Evolutionary conservation across 768 basidiomycete genomes (phyloP).

Genomic region (Kwoniella pini): DNA sequence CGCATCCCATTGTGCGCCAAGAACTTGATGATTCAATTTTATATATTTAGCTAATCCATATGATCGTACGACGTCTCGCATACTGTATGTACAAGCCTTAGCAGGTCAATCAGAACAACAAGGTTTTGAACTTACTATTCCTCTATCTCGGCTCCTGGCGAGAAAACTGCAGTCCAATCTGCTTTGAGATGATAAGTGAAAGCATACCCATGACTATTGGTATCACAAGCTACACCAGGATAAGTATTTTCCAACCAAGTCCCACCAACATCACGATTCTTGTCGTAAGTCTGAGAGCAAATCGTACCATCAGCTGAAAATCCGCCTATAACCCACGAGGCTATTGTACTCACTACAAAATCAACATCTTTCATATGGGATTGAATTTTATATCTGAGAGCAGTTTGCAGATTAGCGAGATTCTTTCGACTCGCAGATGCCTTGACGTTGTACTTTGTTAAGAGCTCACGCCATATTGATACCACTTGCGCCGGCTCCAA

Average conservation of each 20-base stretch:
- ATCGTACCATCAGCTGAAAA: too few relatives aligned
- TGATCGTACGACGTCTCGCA: constrained; percentile 61
- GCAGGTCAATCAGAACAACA: constrained; percentile 49
- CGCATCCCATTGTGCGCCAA: constrained; percentile 61
- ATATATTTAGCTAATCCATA: constrained; percentile 63
- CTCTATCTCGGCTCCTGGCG: constrained; percentile 62
- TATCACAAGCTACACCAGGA: constrained; percentile 54
- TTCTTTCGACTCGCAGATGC: too few relatives aligned
- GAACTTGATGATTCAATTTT: constrained; percentile 60
- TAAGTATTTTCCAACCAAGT: constrained; percentile 22
- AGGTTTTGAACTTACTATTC: constrained; percentile 66
- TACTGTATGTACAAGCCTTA: constrained; percentile 63
- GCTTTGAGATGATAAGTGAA: constrained; percentile 21
- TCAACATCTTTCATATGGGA: constrained; percentile 23
- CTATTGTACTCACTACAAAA: constrained; percentile 2
- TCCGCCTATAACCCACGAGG: too few relatives aligned
- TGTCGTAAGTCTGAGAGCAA: constrained; percentile 21
- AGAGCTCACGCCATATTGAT: constrained; percentile 25
- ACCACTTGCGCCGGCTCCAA: constrained; percentile 28
- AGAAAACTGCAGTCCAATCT: constrained; percentile 58
- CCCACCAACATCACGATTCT: constrained; percentile 23
- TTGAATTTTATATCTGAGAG: constrained; percentile 7
- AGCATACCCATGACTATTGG: constrained; percentile 14
- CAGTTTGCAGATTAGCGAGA: too few relatives aligned
- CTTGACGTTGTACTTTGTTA: too few relatives aligned